phyloP scores from a whole-genome alignment of 139 green algal genomes.

The Micractinium conductrix region DNA sequence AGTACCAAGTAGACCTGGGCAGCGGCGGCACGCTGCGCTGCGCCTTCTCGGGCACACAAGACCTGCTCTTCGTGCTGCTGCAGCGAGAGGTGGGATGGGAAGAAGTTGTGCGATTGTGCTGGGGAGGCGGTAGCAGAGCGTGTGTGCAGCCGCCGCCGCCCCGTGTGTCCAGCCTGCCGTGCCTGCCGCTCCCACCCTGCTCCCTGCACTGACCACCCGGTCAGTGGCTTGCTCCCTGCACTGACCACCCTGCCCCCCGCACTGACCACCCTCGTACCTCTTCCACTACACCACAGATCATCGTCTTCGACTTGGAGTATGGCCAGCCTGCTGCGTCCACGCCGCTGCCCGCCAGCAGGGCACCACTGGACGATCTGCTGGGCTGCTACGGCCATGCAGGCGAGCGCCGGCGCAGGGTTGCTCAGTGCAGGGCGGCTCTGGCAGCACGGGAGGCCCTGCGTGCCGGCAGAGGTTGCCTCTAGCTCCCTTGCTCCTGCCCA shows the following conservation, averaged over 20 bases:
- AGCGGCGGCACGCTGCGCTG: slow-evolving; percentile 52
- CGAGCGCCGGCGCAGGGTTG: neutral
- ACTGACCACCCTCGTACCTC: too few relatives aligned
- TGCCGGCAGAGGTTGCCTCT: too few relatives aligned
- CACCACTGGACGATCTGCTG: slow-evolving; percentile 65
- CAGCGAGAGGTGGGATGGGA: slow-evolving; percentile 60
- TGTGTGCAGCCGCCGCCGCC: too few relatives aligned
- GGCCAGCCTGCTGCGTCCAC: slow-evolving; percentile 66
- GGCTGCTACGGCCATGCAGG: slow-evolving; percentile 63
- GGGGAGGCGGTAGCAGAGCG: too few relatives aligned
- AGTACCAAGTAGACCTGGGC: slow-evolving; percentile 67
- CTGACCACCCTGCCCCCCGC: too few relatives aligned
- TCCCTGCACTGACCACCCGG: too few relatives aligned
- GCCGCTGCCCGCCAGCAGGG: slow-evolving; percentile 44
- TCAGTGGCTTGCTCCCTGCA: too few relatives aligned
- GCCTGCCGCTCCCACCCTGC: too few relatives aligned
- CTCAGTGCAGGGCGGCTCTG: neutral
- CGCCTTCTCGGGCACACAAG: slow-evolving; percentile 56
- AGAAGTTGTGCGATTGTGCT: too few relatives aligned
- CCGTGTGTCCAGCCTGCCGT: too few relatives aligned
- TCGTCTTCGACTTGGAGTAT: slow-evolving; percentile 85
- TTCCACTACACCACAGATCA: slow-evolving; percentile 42
- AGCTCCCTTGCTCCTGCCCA: neutral
- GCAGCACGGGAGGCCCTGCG: neutral
- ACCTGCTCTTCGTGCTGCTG: slow-evolving; percentile 80